A percentile compares a stretch with the other conserved stretches of the same genome.
Conservation (phyloP, 176 grass and related monocot genomes). For the Lolium perenne region DNA sequence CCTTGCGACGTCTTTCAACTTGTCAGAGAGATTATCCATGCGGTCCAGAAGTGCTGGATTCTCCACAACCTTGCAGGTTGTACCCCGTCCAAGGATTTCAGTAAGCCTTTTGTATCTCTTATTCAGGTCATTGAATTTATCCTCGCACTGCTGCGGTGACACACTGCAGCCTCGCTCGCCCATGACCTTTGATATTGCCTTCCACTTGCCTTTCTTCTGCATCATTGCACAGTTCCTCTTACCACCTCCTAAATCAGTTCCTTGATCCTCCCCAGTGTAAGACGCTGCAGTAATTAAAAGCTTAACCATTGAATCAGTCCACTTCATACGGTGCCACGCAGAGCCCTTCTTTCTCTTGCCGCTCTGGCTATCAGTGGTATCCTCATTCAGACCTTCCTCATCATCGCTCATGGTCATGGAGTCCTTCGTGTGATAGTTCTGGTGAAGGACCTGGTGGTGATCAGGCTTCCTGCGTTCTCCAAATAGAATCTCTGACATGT, state of each 20-base stretch:
- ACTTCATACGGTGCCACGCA: conserved; percentile 70
- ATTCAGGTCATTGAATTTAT: conserved; percentile 85
- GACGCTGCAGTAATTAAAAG: conserved; percentile 65
- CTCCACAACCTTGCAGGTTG: conserved; percentile 60
- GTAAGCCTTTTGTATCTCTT: conserved; percentile 78
- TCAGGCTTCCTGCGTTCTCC: conserved; percentile 54
- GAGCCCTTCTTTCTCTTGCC: conserved; percentile 59
- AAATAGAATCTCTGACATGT: conserved; percentile 47
- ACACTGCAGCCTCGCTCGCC: conserved; percentile 62
- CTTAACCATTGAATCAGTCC: conserved; percentile 69
- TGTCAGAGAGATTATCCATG: conserved; percentile 55
- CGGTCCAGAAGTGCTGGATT: conserved; percentile 59
- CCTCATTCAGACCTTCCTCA: conserved; percentile 53
- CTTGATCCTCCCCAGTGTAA: conserved; percentile 56
- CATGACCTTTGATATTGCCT: conserved; percentile 68
- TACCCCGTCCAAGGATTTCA: conserved; percentile 68
- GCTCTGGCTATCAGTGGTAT: conserved; percentile 48
- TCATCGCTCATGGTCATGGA: conserved; percentile 56
- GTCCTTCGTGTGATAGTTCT: conserved; percentile 34
- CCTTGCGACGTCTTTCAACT: conserved; percentile 61
- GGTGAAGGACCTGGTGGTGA: conserved; percentile 39
- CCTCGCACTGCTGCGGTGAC: conserved; percentile 73
- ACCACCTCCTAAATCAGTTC: conserved; percentile 46
- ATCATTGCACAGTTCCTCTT: conserved; percentile 54
- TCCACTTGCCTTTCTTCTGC: conserved; percentile 81